Evolutionary conservation across 2,329 filamentous ascomycete species (phyloP), one percentile per base, ranked within the genome.

Genomic region (Colletotrichum viniferum): DNA sequence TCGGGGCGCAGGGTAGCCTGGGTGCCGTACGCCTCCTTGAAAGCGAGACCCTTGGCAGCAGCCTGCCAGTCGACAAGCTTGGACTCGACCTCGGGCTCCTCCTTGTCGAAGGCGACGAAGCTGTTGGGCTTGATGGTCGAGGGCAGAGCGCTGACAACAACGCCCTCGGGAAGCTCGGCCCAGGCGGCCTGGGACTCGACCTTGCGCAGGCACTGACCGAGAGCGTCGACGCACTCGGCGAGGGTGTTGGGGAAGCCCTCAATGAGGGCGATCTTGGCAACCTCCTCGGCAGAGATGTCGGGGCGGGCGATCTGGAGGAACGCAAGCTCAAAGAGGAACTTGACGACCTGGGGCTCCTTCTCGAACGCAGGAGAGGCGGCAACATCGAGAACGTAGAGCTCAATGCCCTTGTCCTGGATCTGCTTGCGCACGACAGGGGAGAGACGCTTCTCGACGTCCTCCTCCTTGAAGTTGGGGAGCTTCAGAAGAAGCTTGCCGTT

Each of bases 1-100:
- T 99, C 97, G 13, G 97, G 97, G 69, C 97, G 94, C 55, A 99
- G 92, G 69, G 87, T 87, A 77, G 88, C 88, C 81, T 91, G 88
- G 28, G 95, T 96, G 77, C 91, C 93, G 82, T 96, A 98, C 1
- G 95, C 96, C 86, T 99, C 97, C 88, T 97, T 98, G 91, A 99
- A 99, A 6, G 91, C 91, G 73, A 99, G 89, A 63, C 93, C 94
- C 88, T 97, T 97, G 76, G 96, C 97, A 66, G 93, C 95, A 62
- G 93, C 90, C 85, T 96, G 91, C 95, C 96, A 98, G 84, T 94
- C 90, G 80, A 91, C 91, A 76, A 98, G 90, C 78, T 85, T 81
- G 4, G 93, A 85, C 5, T 90, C 89, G 28, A 93, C 88, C 84
- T 97, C 95, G 0, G 85, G 79, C 80, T 97, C 95, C 56, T 90